Conservation (phyloP, 2,329 filamentous ascomycete genomes). For the Penicillium vulpinum region DNA sequence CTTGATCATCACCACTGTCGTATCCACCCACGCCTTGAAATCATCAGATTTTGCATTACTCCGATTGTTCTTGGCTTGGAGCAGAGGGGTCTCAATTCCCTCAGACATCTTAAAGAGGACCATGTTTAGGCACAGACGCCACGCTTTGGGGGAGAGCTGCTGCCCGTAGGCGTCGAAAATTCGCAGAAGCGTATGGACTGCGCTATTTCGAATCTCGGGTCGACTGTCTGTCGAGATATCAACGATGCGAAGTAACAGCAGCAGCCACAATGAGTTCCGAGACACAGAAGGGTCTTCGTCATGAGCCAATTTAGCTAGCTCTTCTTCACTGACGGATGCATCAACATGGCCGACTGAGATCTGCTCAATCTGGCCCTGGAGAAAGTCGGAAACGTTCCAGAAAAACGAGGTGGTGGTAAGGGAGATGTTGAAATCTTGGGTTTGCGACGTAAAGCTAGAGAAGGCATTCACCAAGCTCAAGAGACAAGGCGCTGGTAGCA, state of each 20-base stretch:
- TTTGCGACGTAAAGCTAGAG: slow-evolving; percentile 83
- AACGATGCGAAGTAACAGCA: slow-evolving; percentile 43
- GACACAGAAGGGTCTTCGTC: slow-evolving; percentile 61
- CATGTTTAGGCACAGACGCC: slow-evolving; percentile 77
- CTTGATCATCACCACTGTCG: slow-evolving; percentile 70
- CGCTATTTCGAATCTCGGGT: slow-evolving; percentile 54
- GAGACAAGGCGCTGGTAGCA: slow-evolving; percentile 70
- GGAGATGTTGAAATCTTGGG: slow-evolving; percentile 91
- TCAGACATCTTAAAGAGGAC: slow-evolving; percentile 78
- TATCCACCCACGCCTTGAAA: slow-evolving; percentile 67
- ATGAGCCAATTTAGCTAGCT: slow-evolving; percentile 59
- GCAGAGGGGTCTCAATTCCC: slow-evolving; percentile 61
- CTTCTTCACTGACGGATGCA: slow-evolving; percentile 55
- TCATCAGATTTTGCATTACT: slow-evolving; percentile 28
- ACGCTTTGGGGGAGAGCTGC: slow-evolving; percentile 72
- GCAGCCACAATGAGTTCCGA: slow-evolving; percentile 35
- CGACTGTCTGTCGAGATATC: slow-evolving; percentile 44
- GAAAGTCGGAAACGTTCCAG: slow-evolving; percentile 90
- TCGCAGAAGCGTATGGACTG: slow-evolving; percentile 84
- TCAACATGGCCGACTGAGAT: slow-evolving; percentile 42
- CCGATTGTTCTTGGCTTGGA: slow-evolving; percentile 15
- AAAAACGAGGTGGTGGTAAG: slow-evolving; percentile 94
- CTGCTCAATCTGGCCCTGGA: slow-evolving; percentile 55
- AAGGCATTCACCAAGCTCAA: slow-evolving; percentile 80
- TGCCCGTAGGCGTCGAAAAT: slow-evolving; percentile 92